phyloP scores from a whole-genome alignment of 805 yeast genomes.

The Candida quercuum region DNA sequence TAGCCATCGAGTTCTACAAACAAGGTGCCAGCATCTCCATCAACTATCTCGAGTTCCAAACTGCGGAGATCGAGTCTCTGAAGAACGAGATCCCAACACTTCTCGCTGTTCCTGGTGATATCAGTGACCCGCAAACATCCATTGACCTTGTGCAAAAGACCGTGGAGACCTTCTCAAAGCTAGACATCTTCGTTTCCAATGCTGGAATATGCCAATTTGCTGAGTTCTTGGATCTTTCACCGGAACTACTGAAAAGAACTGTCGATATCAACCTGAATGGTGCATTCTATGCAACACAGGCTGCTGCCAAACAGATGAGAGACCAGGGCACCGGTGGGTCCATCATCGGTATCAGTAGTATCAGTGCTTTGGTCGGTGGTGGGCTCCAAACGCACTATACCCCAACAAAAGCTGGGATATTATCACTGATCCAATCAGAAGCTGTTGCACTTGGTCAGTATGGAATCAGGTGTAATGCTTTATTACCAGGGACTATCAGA shows the following conservation, averaged over 20 bases:
- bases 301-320: slow-evolving; percentile 40
- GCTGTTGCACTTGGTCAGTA: slow-evolving; percentile 39
- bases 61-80: slow-evolving; percentile 13
- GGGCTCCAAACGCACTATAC: slow-evolving; percentile 40
- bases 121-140: slow-evolving; percentile 34
- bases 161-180: slow-evolving; percentile 33
- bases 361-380: slow-evolving; percentile 42
- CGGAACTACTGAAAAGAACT: slow-evolving; percentile 30
- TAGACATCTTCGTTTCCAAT: slow-evolving; percentile 38
- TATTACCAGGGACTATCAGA: slow-evolving; percentile 40
- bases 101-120: slow-evolving; percentile 40
- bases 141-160: slow-evolving; percentile 25
- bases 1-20: slow-evolving; percentile 35
- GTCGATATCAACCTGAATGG: slow-evolving; percentile 38
- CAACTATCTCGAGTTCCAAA: slow-evolving; percentile 26
- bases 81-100: slow-evolving; percentile 15
- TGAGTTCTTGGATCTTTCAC: slow-evolving; percentile 36
- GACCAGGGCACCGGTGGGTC: slow-evolving; percentile 43
- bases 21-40: slow-evolving; percentile 39
- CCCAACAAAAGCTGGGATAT: slow-evolving; percentile 43
- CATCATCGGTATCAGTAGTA: slow-evolving; percentile 38
- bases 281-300: slow-evolving; percentile 39
- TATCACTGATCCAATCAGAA: slow-evolving; percentile 37
- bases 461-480: slow-evolving; percentile 39
- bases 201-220: slow-evolving; percentile 41